phyloP scores from a whole-genome alignment of 139 green algal species.

The Zygnema cylindricum region DNA sequence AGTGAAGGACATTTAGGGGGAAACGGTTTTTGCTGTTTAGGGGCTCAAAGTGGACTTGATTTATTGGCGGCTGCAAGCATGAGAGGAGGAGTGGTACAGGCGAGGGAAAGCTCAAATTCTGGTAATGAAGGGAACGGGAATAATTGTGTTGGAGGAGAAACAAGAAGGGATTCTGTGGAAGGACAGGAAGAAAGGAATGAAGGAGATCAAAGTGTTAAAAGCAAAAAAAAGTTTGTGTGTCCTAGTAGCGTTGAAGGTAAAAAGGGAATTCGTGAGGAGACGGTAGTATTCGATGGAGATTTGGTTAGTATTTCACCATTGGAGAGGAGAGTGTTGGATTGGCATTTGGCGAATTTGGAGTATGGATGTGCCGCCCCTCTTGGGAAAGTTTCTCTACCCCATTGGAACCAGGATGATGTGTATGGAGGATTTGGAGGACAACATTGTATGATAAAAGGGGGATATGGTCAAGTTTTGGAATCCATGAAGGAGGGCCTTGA shows the following conservation, averaged over 20 bases:
- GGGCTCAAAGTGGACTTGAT: slow-evolving; percentile 17
- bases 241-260: too few species aligned
- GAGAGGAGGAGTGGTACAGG: neutral
- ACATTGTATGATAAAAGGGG: slow-evolving; percentile 86
- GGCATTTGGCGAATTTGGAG: slow-evolving; percentile 89
- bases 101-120: neutral
- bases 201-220: neutral
- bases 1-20: neutral
- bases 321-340: slow-evolving; percentile 71
- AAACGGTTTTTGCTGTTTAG: slow-evolving; percentile 9
- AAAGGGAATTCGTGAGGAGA: too few species aligned
- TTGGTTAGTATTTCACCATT: neutral
- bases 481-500: slow-evolving; percentile 67
- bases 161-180: too few species aligned
- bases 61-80: slow-evolving; percentile 19
- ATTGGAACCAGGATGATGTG: slow-evolving; percentile 89
- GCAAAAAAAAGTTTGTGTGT: too few species aligned
- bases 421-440: slow-evolving; percentile 85
- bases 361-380: slow-evolving; percentile 80
- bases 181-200: neutral
- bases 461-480: slow-evolving; percentile 49
- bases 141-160: neutral
- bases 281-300: too few species aligned
- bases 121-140: neutral
- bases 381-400: slow-evolving; percentile 66